Conservation (phyloP, 352 stramenopile species). For the Phytopythium aichiense region DNA sequence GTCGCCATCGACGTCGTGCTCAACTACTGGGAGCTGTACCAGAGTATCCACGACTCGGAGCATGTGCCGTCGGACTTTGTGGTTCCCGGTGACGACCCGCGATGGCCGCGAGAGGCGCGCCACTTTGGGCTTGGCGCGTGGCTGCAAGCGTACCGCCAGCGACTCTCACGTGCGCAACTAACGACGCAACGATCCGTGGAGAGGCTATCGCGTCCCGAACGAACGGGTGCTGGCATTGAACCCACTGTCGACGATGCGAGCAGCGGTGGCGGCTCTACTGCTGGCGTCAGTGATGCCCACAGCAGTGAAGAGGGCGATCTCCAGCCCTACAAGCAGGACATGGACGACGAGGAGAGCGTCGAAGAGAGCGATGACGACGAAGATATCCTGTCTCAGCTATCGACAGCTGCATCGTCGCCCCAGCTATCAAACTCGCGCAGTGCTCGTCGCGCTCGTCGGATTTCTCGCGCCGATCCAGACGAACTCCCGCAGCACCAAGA, state of each 20-base stretch:
- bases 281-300: background rate
- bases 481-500: constrained; percentile 48
- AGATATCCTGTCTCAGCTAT: background rate
- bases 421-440: background rate
- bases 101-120: constrained; percentile 83
- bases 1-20: constrained; percentile 47
- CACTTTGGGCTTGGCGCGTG: constrained; percentile 87
- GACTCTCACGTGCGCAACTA: background rate
- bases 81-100: constrained; percentile 64
- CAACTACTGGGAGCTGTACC: constrained; percentile 69
- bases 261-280: background rate
- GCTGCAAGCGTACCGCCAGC: constrained; percentile 59
- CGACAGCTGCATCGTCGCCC: background rate
- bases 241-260: constrained; percentile 14
- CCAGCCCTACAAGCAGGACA: background rate
- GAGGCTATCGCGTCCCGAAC: background rate
- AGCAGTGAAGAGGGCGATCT: background rate
- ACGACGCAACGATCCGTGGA: background rate
- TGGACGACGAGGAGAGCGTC: background rate
- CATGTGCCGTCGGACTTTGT: constrained; percentile 60
- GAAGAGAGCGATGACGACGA: background rate
- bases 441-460: background rate
- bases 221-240: constrained; percentile 1
- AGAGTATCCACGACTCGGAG: constrained; percentile 67
- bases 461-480: background rate